phyloP scores from a whole-genome alignment of 2,329 filamentous ascomycete species.

The Paecilomyces sp. region DNA sequence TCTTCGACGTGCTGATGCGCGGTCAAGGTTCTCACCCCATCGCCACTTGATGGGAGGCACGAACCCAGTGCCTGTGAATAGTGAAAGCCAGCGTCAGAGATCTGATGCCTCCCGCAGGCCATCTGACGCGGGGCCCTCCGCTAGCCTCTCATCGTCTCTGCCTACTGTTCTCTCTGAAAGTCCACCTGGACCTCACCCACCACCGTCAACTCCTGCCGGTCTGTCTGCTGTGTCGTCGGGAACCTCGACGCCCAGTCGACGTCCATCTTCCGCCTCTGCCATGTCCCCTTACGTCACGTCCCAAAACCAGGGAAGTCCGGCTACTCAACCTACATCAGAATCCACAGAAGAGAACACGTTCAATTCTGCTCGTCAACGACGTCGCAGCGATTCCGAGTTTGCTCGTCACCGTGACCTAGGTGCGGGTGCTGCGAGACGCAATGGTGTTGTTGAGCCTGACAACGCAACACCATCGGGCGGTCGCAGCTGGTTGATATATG shows the following conservation, averaged over 20 bases:
- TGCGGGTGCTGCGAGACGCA: slow-evolving; percentile 54
- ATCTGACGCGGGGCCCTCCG: slow-evolving; percentile 22
- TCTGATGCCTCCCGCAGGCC: slow-evolving; percentile 21
- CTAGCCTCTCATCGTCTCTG: slow-evolving; percentile 26
- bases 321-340: slow-evolving; percentile 28
- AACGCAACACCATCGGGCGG: slow-evolving; percentile 43
- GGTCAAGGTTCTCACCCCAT: slow-evolving; percentile 47
- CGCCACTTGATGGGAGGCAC: slow-evolving; percentile 49
- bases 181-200: slow-evolving; percentile 52
- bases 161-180: slow-evolving; percentile 46
- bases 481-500: slow-evolving; percentile 66
- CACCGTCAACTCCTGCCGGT: slow-evolving; percentile 56
- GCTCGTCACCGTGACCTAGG: slow-evolving; percentile 50
- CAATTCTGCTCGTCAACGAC: slow-evolving; percentile 44
- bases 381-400: slow-evolving; percentile 54
- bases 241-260: slow-evolving; percentile 41
- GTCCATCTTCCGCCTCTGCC: slow-evolving; percentile 42
- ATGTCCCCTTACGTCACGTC: slow-evolving; percentile 29
- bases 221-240: slow-evolving; percentile 49
- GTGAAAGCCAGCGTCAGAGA: slow-evolving; percentile 47
- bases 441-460: slow-evolving; percentile 58
- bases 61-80: slow-evolving; percentile 40
- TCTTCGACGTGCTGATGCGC: slow-evolving; percentile 47
- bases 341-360: slow-evolving; percentile 36
- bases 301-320: slow-evolving; percentile 31